phyloP scores from a whole-genome alignment of 2,329 filamentous ascomycete species.

The Venturia nashicola region DNA sequence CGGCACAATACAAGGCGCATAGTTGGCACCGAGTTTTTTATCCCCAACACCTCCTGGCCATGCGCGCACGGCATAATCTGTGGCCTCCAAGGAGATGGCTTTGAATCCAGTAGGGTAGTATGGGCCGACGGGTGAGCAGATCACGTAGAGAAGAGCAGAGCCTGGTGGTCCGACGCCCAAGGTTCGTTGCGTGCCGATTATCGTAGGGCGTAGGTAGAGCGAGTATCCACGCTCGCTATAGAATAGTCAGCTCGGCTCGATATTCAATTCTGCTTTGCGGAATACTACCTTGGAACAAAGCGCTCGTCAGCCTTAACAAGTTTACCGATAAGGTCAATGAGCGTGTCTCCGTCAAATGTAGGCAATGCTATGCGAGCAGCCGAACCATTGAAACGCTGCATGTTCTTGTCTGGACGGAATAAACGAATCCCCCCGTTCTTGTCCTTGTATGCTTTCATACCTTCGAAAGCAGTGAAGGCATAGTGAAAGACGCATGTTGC shows the following conservation, averaged over 20 bases:
- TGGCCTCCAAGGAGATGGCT: conserved; percentile 87
- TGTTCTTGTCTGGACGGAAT: conserved; percentile 93
- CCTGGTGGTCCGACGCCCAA: conserved; percentile 87
- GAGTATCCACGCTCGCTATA: conserved; percentile 62
- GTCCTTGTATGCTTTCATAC: conserved; percentile 99
- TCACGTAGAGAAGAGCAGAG: conserved; percentile 84
- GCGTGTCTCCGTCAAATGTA: conserved; percentile 59
- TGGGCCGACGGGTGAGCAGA: conserved; percentile 89
- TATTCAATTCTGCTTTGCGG: not conserved
- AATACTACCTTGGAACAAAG: conserved; percentile 65
- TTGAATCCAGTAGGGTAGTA: conserved; percentile 99
- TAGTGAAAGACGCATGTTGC: conserved; percentile 98
- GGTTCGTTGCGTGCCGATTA: conserved; percentile 94
- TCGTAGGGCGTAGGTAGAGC: conserved; percentile 86
- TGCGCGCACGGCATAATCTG: conserved; percentile 89
- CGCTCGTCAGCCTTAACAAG: conserved; percentile 71
- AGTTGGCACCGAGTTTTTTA: conserved; percentile 98
- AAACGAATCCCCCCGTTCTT: conserved; percentile 64
- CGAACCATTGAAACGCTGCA: conserved; percentile 87
- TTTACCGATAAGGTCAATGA: conserved; percentile 71
- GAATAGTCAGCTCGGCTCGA: not conserved
- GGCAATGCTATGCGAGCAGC: conserved; percentile 85
- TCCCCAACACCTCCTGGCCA: conserved; percentile 97
- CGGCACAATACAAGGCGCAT: conserved; percentile 96
- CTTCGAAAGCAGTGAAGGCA: conserved; percentile 95